Base-by-base conservation (phyloP, 2,329 filamentous ascomycete species). In the Ceratocystis smalleyi region DNA sequence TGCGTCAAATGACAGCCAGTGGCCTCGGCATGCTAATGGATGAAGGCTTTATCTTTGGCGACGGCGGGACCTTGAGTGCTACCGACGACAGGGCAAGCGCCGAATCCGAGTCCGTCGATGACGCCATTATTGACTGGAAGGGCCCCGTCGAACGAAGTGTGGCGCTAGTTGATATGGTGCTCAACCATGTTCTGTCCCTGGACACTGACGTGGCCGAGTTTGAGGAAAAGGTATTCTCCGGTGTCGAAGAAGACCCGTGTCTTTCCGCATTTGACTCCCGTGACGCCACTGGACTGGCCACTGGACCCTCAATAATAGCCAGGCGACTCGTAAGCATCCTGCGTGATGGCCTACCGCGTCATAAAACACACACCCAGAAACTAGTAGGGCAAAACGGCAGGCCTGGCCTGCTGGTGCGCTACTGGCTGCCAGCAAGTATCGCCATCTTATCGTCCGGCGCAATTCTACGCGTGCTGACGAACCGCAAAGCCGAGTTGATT, bases 11-110 rank as follows among this genome's bases (percentile, higher is more conserved):
- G 74, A 91, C 89, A 64, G 89, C 92, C 1, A 91, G 89, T 70
- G 89, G 89, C 1, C 78, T 97, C 3, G 94, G 94, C 17, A 83
- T 96, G 3, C 77, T 99, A 30, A 85, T 96, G 69, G 89, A 92
- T 64, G 90, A 96, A 71, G 91, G 89, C 2, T 77, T 96, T 59
- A 84, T 83, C 61, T 84, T 89, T 69, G 82, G 85, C 49, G 51
- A 24, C 22, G 27, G 51, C 6, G n/a, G 19, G 3, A 24, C 17
- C 5, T 19, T 22, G 2, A 54, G 24, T 30, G 24, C 49, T 19
- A 54, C 19, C 49, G 77, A 78, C 62, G 76, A 76, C 19, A 75
- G 78, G 43, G 35, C 35, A 24, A 65, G 59, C 32, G 55, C 60
- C 7, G 27, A 35, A 24, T 67, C 65, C 17, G 74, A 78, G 64